Conservation (phyloP, 2,329 filamentous ascomycete species). For the Microcera coccophila region DNA sequence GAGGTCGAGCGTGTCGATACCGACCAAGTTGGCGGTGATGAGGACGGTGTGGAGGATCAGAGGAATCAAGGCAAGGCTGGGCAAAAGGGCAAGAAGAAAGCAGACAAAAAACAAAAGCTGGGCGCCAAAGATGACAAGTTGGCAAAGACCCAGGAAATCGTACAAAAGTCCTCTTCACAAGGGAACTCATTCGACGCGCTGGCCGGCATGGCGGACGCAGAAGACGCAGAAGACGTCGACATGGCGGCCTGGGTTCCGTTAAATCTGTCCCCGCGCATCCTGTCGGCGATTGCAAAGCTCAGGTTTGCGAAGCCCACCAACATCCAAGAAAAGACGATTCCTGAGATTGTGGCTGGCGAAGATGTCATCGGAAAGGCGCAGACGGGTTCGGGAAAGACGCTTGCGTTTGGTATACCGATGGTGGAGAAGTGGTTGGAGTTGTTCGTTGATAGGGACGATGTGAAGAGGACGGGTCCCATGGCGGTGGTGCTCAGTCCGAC, state of each 20-base stretch:
- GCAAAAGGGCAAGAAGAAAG: conserved; percentile 26
- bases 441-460: conserved; percentile 34
- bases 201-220: conserved; percentile 50
- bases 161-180: conserved; percentile 35
- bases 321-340: conserved; percentile 78
- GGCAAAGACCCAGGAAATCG: conserved; percentile 34
- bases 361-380: conserved; percentile 95
- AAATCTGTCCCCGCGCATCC: conserved; percentile 65
- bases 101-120: conserved; percentile 26
- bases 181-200: conserved; percentile 54
- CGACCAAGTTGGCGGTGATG: conserved; percentile 30
- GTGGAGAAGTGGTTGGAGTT: conserved; percentile 72
- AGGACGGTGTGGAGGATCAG: conserved; percentile 30
- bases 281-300: conserved; percentile 72
- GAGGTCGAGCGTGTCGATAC: conserved; percentile 31
- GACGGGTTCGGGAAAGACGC: conserved; percentile 93
- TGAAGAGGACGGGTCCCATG: conserved; percentile 46
- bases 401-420: conserved; percentile 92
- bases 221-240: conserved; percentile 59
- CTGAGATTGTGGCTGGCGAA: conserved; percentile 74
- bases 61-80: conserved; percentile 30
- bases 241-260: conserved; percentile 76
- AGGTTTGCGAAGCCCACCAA: conserved; percentile 76
- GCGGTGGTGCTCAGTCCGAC: conserved; percentile 88
- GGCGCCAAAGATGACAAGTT: conserved; percentile 28